Evolutionary conservation across 75 land plant genomes (phyloP).

Genomic region (Picea glauca): DNA sequence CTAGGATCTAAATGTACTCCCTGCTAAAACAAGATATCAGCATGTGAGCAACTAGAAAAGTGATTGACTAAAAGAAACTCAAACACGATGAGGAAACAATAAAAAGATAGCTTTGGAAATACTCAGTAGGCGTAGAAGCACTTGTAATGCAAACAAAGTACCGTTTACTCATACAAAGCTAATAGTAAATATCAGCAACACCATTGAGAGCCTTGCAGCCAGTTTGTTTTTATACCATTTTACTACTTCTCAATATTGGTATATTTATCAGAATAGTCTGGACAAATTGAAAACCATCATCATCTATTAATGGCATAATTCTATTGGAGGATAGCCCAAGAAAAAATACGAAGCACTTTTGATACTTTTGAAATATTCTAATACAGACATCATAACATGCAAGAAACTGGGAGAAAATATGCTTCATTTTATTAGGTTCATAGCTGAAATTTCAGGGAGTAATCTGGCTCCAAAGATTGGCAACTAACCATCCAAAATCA

Average conservation of each 20-base stretch:
- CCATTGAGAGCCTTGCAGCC: too few relatives aligned
- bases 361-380: neutral
- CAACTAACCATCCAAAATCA: too few relatives aligned
- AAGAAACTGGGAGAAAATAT: neutral
- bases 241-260: too few relatives aligned
- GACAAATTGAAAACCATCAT: too few relatives aligned
- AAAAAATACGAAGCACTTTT: neutral
- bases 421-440: slow-evolving; percentile 47
- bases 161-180: neutral
- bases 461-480: too few relatives aligned
- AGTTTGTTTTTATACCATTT: too few relatives aligned
- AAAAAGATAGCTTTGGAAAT: neutral
- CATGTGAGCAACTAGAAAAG: neutral
- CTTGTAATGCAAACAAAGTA: neutral
- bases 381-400: neutral
- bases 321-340: too few relatives aligned
- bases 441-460: too few relatives aligned
- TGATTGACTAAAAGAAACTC: neutral
- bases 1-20: slow-evolving; percentile 96
- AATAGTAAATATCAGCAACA: too few relatives aligned
- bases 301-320: too few relatives aligned
- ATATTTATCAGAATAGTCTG: too few relatives aligned
- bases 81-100: neutral
- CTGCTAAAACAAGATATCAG: slow-evolving; percentile 25
- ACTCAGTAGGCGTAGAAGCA: neutral